Evolutionary conservation across 1,284 basidiomycete genomes (phyloP).

Genomic region (Wolfiporia cocos): DNA sequence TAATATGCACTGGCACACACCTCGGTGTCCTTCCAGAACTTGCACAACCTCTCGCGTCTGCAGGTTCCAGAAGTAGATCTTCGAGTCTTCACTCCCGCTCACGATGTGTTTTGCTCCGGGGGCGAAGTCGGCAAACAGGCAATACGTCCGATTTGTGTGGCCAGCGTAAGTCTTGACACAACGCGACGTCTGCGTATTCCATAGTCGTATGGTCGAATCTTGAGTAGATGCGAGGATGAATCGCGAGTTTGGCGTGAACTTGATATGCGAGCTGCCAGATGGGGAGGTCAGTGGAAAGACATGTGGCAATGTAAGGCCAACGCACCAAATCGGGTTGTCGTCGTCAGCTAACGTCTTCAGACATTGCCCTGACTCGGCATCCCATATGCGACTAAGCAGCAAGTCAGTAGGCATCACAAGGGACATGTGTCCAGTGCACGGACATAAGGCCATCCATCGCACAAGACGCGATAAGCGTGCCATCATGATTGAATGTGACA

Average conservation of each 20-base stretch:
- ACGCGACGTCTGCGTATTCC: slow-evolving; percentile 90
- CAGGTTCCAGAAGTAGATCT: slow-evolving; percentile 87
- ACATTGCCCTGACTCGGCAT: slow-evolving; percentile 94
- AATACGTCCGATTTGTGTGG: slow-evolving; percentile 78
- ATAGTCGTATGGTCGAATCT: slow-evolving; percentile 89
- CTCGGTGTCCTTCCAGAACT: slow-evolving; percentile 75
- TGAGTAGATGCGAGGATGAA: slow-evolving; percentile 88
- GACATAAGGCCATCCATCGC: slow-evolving; percentile 97
- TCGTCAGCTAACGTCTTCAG: slow-evolving; percentile 95
- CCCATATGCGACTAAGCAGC: slow-evolving; percentile 83
- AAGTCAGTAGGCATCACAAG: not conserved
- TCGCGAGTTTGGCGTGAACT: slow-evolving; percentile 88
- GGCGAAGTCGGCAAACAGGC: slow-evolving; percentile 59
- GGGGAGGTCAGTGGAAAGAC: not conserved
- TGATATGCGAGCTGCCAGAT: slow-evolving; percentile 64
- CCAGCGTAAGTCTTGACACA: slow-evolving; percentile 91
- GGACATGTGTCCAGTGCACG: slow-evolving; percentile 26
- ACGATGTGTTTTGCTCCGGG: slow-evolving; percentile 63
- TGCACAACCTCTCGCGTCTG: slow-evolving; percentile 77
- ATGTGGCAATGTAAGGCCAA: slow-evolving; percentile 11
- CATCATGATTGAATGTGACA: slow-evolving; percentile 91
- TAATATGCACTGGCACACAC: slow-evolving; percentile 44
- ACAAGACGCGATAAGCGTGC: slow-evolving; percentile 88
- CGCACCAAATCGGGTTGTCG: slow-evolving; percentile 88
- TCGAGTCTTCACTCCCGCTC: slow-evolving; percentile 88